phyloP scores from a whole-genome alignment of 1,284 basidiomycete species.

The Schizophyllum amplum region DNA sequence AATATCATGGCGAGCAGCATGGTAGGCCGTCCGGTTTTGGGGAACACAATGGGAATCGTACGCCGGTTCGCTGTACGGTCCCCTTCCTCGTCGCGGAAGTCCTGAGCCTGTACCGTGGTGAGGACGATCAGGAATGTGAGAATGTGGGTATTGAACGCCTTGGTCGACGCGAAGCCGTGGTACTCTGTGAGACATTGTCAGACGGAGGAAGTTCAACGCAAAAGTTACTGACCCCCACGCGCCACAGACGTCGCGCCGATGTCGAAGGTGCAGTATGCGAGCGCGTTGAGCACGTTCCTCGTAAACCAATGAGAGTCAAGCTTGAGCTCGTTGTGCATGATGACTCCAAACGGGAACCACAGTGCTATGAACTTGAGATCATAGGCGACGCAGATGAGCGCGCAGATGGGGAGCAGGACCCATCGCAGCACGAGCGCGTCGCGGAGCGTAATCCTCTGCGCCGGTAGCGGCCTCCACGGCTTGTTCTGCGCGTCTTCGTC shows the following conservation, averaged over 20 bases:
- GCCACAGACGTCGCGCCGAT: constrained; percentile 15
- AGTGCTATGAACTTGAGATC: constrained; percentile 19
- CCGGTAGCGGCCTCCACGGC: constrained; percentile 28
- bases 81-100: constrained; percentile 29
- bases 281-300: constrained; percentile 22
- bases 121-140: constrained; percentile 14
- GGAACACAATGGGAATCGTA: constrained; percentile 28
- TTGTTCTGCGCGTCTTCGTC: constrained; percentile 27
- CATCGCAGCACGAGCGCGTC: constrained; percentile 21
- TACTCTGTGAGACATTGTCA: background rate
- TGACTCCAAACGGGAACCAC: constrained; percentile 1
- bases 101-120: constrained; percentile 32
- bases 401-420: constrained; percentile 11
- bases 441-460: constrained; percentile 17
- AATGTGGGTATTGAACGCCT: background rate
- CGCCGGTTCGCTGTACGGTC: constrained; percentile 22
- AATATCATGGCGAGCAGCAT: constrained; percentile 10
- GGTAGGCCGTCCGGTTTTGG: constrained; percentile 15
- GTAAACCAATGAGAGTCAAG: constrained; percentile 16
- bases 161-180: background rate
- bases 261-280: constrained; percentile 25
- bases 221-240: background rate
- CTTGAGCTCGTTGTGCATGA: constrained; percentile 19
- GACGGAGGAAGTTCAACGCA: background rate
- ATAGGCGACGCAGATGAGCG: constrained; percentile 4